A percentile compares a stretch with the other conserved stretches of the same genome.
Conservation (phyloP, 1,284 basidiomycete species). For the Coriolopsis trogii region DNA sequence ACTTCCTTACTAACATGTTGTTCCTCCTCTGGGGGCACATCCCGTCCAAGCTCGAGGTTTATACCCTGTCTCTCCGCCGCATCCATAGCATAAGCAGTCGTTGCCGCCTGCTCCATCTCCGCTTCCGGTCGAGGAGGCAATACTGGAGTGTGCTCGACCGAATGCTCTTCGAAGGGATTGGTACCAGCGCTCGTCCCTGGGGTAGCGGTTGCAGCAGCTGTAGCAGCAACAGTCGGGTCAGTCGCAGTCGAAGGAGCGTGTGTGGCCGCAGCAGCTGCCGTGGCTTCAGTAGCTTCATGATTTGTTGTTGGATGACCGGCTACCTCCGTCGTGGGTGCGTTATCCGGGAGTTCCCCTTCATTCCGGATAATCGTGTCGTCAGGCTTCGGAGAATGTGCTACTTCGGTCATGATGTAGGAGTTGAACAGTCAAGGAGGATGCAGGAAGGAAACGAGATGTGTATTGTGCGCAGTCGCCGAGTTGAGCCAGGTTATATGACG, state of each 20-base stretch:
- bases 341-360: conserved; percentile 1
- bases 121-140: conserved; percentile 26
- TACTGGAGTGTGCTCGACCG: conserved; percentile 16
- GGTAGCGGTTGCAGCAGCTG: too few relatives aligned
- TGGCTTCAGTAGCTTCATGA: neutral
- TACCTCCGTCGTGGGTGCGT: too few relatives aligned
- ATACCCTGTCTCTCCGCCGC: neutral
- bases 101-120: conserved; percentile 6
- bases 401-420: too few relatives aligned
- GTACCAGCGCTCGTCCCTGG: too few relatives aligned
- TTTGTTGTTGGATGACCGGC: neutral
- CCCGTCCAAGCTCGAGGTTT: neutral
- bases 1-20: conserved; percentile 43
- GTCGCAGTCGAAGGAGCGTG: neutral
- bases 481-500: too few relatives aligned
- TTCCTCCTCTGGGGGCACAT: conserved; percentile 8
- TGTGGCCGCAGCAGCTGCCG: neutral
- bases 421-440: conserved; percentile 4
- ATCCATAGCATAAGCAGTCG: neutral
- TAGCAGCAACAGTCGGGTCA: too few relatives aligned
- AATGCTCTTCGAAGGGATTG: conserved; percentile 11
- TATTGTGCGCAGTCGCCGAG: conserved; percentile 1
- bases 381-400: too few relatives aligned
- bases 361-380: conserved; percentile 2
- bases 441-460: conserved; percentile 2